Evolutionary conservation across 345 rosid species (phyloP).

Genomic region (Citrus cavaleriei): DNA sequence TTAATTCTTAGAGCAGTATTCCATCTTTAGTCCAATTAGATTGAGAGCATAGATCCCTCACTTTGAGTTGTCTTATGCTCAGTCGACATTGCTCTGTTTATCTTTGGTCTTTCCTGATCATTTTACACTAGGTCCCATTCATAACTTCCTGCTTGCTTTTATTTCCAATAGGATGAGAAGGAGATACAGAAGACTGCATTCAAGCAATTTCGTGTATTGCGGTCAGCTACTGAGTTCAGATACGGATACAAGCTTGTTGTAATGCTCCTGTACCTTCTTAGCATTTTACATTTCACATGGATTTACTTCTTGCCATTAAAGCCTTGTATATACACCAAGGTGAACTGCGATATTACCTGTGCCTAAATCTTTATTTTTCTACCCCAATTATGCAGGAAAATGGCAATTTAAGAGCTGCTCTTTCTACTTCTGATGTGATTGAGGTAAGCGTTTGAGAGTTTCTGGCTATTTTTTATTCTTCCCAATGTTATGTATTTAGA

Average conservation of each 20-base stretch:
- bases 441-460: constrained; percentile 49
- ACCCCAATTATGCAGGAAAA: constrained; percentile 56
- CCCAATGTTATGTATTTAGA: not conserved
- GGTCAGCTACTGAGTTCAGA: constrained; percentile 73
- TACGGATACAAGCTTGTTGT: constrained; percentile 97
- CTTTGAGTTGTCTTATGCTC: not conserved
- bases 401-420: constrained; percentile 75
- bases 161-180: constrained; percentile 71
- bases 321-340: not conserved
- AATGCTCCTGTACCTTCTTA: constrained; percentile 28
- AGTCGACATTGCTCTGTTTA: not conserved
- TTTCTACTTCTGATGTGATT: constrained; percentile 62
- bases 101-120: not conserved
- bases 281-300: not conserved
- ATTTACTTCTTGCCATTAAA: not conserved
- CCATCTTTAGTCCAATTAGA: not conserved
- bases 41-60: not conserved
- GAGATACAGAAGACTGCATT: constrained; percentile 85
- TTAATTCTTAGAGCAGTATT: not conserved
- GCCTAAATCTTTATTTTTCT: not conserved
- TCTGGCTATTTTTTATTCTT: not conserved
- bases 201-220: constrained; percentile 69
- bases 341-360: not conserved
- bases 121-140: not conserved
- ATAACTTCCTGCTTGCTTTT: constrained; percentile 8